phyloP scores from a whole-genome alignment of 352 stramenopile species.

The Globisporangium spiculum region DNA sequence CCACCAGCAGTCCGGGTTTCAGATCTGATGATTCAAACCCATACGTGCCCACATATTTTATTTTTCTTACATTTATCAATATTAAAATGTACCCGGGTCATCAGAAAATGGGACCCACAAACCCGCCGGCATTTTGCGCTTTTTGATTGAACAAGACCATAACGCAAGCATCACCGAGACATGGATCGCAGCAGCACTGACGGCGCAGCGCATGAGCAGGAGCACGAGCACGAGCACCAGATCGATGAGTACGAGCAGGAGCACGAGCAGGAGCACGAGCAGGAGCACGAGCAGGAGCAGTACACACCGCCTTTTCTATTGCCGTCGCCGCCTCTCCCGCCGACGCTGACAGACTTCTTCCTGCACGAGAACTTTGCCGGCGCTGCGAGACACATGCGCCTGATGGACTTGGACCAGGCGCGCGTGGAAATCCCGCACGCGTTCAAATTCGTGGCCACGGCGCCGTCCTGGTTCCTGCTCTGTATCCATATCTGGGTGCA shows the following conservation, averaged over 20 bases:
- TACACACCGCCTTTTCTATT: not conserved
- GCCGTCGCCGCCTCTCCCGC: conserved; percentile 4
- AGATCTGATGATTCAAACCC: not conserved
- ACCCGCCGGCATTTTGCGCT: not conserved
- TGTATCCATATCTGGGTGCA: conserved; percentile 30
- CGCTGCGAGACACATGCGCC: conserved; percentile 30
- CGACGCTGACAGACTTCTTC: conserved; percentile 34
- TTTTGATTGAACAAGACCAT: not conserved
- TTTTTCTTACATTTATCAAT: not conserved
- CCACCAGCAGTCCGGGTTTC: not conserved
- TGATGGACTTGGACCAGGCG: conserved; percentile 31
- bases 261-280: not conserved
- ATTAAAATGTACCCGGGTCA: conserved; percentile 1
- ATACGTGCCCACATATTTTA: not conserved
- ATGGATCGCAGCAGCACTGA: conserved; percentile 1
- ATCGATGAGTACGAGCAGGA: conserved; percentile 3
- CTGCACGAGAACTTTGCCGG: conserved; percentile 22
- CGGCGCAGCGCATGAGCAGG: not conserved
- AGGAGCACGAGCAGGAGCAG: not conserved
- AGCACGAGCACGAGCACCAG: not conserved
- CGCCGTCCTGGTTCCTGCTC: conserved; percentile 39
- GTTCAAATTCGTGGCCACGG: conserved; percentile 26
- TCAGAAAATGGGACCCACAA: not conserved
- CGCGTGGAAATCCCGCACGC: conserved; percentile 31
- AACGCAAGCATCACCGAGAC: not conserved